Evolutionary conservation across 2,329 filamentous ascomycete genomes (phyloP), one percentile per base, ranked within the genome.

Genomic region (Ascosphaera aggregata): DNA sequence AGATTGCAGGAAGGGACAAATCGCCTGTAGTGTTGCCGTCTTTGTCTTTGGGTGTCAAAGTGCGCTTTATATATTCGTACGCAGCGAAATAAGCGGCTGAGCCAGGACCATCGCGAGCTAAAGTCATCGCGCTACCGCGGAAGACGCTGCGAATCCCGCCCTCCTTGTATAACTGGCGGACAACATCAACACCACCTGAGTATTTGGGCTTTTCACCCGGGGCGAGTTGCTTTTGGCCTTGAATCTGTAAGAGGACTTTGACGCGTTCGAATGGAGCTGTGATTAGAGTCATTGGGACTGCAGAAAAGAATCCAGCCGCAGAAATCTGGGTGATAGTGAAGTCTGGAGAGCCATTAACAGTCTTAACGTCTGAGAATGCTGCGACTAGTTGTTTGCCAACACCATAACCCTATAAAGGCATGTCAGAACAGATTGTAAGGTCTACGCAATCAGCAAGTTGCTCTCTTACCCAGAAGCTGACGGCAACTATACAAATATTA

Each of bases 201-300:
- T 95, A 95, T 53, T 80, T 82, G 13, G 84, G 85, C 60, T 93
- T 91, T 63, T 94, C 79, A 52, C 85, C 86, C 0, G 85, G 80
- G 1, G 75, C 73, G 32, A 89, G 75, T 39, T 68, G 63, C 61
- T 85, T 84, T 60, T 94, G 84, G 52, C 84, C 85, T 62, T 95
- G 89, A 48, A 95, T 91, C 59, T 98, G 89, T 1, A 98, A 76
- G 45, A 98, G 84, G 41, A 98, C 86, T 63, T 98, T 98, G 49
- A 98, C 84, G 52, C 89, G 86, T 68, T 98, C 89, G 56, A 98
- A 95, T 43, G 89, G 89, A 3, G 89, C 89, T n/a, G 89, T 95
- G 63, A 98, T 94, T 59, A 81, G 62, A 3, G 89, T 98, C 82
- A 92, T 92, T 51, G 89, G 89, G 43, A 98, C 79, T 43, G 89